A percentile compares a stretch with the other conserved stretches of the same genome.
These are phyloP conservation scores for Coprinopsis cinerea DNA, from an alignment of 768 basidiomycete genomes.

Conservation along the genomic window DNA sequence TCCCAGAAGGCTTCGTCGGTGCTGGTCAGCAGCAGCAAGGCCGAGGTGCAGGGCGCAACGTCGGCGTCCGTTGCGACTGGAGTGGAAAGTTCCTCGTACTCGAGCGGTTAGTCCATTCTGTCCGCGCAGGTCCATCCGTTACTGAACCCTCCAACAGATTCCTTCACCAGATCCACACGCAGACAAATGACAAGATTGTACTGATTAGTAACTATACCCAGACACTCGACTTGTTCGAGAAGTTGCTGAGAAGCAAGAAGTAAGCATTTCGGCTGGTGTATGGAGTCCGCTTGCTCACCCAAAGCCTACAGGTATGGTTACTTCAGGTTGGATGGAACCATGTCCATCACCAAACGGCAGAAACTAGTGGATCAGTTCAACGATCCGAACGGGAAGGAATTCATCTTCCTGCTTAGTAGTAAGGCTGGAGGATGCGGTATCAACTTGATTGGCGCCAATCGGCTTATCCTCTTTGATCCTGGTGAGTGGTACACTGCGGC, in stretches of 20 bases:
- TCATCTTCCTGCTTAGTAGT: constrained; percentile 89
- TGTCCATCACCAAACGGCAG: constrained; percentile 87
- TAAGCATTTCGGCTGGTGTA: constrained; percentile 26
- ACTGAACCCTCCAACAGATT: constrained; percentile 46
- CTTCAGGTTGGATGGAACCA: constrained; percentile 91
- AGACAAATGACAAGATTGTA: constrained; percentile 92
- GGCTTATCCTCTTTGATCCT: constrained; percentile 93
- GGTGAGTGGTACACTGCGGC: constrained; percentile 45
- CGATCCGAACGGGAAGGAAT: constrained; percentile 87
- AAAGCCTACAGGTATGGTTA: constrained; percentile 63
- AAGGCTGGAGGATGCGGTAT: constrained; percentile 97
- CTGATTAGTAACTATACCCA: constrained; percentile 96
- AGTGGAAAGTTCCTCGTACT: constrained; percentile 90
- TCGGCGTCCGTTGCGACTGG: constrained; percentile 70
- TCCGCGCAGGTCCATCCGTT: neutral
- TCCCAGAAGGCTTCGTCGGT: constrained; percentile 78
- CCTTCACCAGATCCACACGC: constrained; percentile 71
- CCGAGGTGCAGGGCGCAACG: constrained; percentile 34
- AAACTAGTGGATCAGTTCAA: constrained; percentile 97
- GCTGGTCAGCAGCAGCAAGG: constrained; percentile 35
- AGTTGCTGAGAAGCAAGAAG: constrained; percentile 81
- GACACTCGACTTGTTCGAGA: constrained; percentile 90
- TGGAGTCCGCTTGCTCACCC: neutral
- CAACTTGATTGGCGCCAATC: constrained; percentile 94
- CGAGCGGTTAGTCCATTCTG: constrained; percentile 56